Evolutionary conservation across 192 early-diverging fungal species (phyloP).

Genomic region (Coemansia sp.): DNA sequence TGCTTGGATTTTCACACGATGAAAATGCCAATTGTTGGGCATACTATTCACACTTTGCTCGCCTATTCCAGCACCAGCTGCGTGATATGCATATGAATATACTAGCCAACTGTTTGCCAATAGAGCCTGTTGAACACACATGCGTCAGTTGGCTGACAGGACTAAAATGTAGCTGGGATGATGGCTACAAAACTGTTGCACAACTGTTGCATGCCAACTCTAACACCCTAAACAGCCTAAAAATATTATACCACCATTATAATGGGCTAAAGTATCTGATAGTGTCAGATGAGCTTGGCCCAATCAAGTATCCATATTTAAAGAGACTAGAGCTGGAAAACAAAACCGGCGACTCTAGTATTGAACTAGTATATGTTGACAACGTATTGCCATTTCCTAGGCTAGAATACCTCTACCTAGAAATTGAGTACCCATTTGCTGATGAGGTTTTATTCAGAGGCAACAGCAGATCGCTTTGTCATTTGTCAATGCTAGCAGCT

Average conservation of each 20-base stretch:
- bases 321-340: neutral
- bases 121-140: too few relatives aligned
- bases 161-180: too few relatives aligned
- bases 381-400: neutral
- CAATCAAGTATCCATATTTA: neutral
- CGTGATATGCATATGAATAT: too few relatives aligned
- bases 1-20: too few relatives aligned
- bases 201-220: neutral
- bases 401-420: neutral
- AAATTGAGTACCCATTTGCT: neutral
- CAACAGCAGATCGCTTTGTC: neutral
- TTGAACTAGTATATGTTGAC: neutral
- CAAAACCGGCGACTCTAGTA: neutral
- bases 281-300: neutral
- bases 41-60: too few relatives aligned
- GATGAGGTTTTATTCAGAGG: too few relatives aligned
- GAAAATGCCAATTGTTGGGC: too few relatives aligned
- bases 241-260: neutral
- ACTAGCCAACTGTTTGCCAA: too few relatives aligned
- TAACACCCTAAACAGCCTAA: neutral
- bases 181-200: too few relatives aligned
- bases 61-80: too few relatives aligned
- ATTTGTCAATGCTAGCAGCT: neutral
- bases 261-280: too few relatives aligned
- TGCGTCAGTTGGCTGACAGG: too few relatives aligned